A percentile compares a stretch with the other conserved stretches of the same genome.
Evolutionary conservation across 164 flowering plant genomes (phyloP).

Genomic region (Akebia trifoliata): DNA sequence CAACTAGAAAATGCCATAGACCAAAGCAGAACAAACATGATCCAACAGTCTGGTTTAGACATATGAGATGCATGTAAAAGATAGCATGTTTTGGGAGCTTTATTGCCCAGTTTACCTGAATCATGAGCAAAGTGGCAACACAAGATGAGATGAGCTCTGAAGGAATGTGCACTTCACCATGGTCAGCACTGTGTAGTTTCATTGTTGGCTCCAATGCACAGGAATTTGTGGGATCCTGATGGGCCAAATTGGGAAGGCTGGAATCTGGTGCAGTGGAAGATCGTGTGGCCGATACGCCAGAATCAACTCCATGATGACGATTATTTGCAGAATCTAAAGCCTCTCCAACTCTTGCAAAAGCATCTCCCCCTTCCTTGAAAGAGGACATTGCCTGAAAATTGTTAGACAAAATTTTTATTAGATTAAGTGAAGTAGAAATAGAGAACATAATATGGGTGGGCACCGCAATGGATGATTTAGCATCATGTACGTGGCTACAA

Average conservation of each 20-base stretch:
- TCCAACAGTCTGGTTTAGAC: too few relatives aligned
- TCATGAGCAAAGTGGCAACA: conserved; percentile 53
- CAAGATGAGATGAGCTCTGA: conserved; percentile 45
- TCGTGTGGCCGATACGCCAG: conserved; percentile 17
- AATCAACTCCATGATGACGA: conserved; percentile 23
- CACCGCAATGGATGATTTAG: too few relatives aligned
- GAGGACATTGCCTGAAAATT: conserved; percentile 34
- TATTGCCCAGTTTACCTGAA: conserved; percentile 63
- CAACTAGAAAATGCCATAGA: too few relatives aligned
- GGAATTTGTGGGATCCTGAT: conserved; percentile 20
- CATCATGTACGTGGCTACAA: too few relatives aligned
- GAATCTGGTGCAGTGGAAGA: conserved; percentile 15
- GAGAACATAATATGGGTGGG: neutral
- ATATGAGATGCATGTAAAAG: too few relatives aligned
- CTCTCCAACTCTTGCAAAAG: conserved; percentile 32
- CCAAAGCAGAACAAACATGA: too few relatives aligned
- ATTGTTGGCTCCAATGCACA: conserved; percentile 13
- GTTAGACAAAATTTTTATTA: too few relatives aligned
- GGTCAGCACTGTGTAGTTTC: conserved; percentile 10
- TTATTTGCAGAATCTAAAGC: conserved; percentile 34
- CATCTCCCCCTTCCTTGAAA: conserved; percentile 30
- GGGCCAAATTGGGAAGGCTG: conserved; percentile 13
- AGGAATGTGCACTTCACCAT: conserved; percentile 24
- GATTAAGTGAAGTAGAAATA: neutral
- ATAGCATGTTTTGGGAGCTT: too few relatives aligned